phyloP scores from a whole-genome alignment of 305 asterid genomes.

The Stenogyne calaminthoides region DNA sequence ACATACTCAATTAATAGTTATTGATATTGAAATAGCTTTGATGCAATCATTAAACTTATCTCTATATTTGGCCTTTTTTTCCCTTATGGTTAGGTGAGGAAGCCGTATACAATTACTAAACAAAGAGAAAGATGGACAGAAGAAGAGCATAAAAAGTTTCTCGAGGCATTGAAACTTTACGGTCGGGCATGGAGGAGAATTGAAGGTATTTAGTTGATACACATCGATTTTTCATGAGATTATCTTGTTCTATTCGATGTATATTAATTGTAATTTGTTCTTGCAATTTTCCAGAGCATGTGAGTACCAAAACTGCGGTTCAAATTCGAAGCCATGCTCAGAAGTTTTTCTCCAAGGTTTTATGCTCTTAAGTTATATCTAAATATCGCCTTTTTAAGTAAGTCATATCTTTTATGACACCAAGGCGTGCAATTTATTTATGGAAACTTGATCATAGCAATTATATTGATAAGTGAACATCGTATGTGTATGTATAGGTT shows the following conservation, averaged over 20 bases:
- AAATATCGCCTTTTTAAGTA: conserved; percentile 51
- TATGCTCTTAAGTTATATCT: conserved; percentile 47
- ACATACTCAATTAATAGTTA: background rate
- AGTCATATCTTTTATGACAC: conserved; percentile 57
- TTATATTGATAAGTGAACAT: conserved; percentile 12
- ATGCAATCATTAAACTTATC: conserved; percentile 14
- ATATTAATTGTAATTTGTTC: background rate
- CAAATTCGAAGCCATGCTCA: conserved; percentile 99
- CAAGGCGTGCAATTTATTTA: conserved; percentile 39
- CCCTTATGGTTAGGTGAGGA: conserved; percentile 43
- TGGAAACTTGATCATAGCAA: background rate
- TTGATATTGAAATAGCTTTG: background rate
- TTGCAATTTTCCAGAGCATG: conserved; percentile 59
- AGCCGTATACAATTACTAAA: conserved; percentile 65
- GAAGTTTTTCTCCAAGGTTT: conserved; percentile 93
- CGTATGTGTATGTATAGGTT: conserved; percentile 47
- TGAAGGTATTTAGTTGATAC: conserved; percentile 46
- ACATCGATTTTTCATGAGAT: background rate
- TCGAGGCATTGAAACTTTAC: conserved; percentile 61
- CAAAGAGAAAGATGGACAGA: conserved; percentile 76
- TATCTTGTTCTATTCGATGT: conserved; percentile 1
- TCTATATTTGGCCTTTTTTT: conserved; percentile 1
- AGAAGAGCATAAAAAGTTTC: conserved; percentile 61
- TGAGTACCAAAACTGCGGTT: conserved; percentile 89
- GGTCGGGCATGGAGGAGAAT: conserved; percentile 71